Evolutionary conservation across 768 basidiomycete genomes (phyloP).

Genomic region (Rhodosporidiobolus odoratus): DNA sequence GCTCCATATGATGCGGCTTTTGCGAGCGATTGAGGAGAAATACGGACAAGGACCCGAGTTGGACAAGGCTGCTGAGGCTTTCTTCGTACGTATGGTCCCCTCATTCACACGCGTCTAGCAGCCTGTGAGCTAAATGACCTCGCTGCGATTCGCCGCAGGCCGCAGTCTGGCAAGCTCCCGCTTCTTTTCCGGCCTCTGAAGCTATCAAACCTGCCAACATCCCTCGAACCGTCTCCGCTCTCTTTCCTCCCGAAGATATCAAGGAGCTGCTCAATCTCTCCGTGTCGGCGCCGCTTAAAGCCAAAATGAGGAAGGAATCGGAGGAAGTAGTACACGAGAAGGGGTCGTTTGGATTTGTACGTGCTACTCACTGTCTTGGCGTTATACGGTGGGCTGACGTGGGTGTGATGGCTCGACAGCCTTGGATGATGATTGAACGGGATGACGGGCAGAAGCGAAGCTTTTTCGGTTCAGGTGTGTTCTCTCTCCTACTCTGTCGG

Average conservation of each 20-base stretch:
- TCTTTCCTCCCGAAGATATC: constrained; percentile 7
- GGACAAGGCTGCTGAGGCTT: constrained; percentile 13
- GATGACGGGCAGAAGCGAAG: constrained; percentile 13
- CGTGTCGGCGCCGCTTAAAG: constrained; percentile 15
- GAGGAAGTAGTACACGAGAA: constrained; percentile 2
- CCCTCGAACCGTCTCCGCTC: neutral
- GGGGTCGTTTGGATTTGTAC: constrained; percentile 30
- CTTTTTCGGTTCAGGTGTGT: constrained; percentile 27
- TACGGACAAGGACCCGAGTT: constrained; percentile 12
- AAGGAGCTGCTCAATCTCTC: neutral
- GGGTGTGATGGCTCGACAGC: neutral
- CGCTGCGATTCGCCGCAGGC: neutral
- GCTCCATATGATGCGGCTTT: constrained; percentile 22
- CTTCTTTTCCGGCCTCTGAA: neutral
- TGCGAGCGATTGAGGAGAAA: constrained; percentile 17
- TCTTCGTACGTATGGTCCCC: constrained; percentile 20
- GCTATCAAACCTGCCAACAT: constrained; percentile 4
- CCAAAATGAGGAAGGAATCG: constrained; percentile 21
- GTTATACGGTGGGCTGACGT: neutral
- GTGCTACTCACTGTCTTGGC: neutral
- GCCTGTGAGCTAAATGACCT: neutral
- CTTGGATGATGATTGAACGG: constrained; percentile 32
- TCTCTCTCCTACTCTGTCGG: neutral
- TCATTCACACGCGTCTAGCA: neutral
- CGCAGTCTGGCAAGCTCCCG: neutral